Evolutionary conservation across 2,329 filamentous ascomycete genomes (phyloP), one percentile per base, ranked within the genome.

Genomic region (Ophiostoma piceae): DNA sequence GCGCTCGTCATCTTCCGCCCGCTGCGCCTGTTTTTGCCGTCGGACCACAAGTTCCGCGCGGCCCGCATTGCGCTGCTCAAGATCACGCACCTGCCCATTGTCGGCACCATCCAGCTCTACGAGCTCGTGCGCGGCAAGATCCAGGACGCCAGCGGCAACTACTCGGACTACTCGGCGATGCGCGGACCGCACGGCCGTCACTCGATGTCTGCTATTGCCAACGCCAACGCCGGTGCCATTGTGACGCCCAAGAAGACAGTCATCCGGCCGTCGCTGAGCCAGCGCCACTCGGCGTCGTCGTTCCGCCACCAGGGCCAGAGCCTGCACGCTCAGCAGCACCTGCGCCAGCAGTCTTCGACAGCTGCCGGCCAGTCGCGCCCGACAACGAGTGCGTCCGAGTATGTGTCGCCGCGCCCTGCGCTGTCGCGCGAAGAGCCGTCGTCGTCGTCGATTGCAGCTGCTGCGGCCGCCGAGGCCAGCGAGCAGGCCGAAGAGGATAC

Each of bases 1-100:
- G 89, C 91, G 8, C 82, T 94, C 69, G 79, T 89, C 73, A 83
- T 90, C 72, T 88, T 94, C 76, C 86, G 91, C 19, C 92, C 92
- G 0, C 82, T 92, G 71, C 85, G 90, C 70, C 82, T 94, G 64
- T 83, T 92, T 73, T 77, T 92, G 67, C 83, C 88, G 7, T 85
- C 88, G 1, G 85, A 89, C 72, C 81, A 81, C 71, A 85, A 84
- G 71, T 84, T 94, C 74, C 88, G 91, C 66, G 81, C 81, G 35
- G 83, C 82, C 22, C 84, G 87, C 65, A 90, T 90, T 72, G 71
- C 85, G 60, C 80, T 90, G n/a, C 82, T 90, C 69, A 87, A 88
- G 74, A 80, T 82, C 4, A 89, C 87, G 0, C 88, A 89, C 74
- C 80, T 87, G 66, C 90, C 91, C 41, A 87, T 92, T 72, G 89